Evolutionary conservation across 164 flowering plant genomes (phyloP).

Genomic region (Echeveria elegans): DNA sequence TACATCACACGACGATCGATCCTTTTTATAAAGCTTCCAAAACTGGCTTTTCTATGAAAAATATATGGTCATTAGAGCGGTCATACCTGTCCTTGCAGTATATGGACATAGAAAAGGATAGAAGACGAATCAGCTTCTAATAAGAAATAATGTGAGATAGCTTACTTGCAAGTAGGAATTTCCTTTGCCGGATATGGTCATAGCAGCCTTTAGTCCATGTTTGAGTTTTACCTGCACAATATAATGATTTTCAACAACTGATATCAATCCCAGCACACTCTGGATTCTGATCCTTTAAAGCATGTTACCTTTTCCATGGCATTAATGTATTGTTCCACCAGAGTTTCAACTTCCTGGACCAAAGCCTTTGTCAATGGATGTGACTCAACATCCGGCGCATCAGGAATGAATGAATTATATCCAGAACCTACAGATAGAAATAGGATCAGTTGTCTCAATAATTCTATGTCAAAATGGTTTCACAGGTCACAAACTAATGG

Average conservation of each 20-base stretch:
- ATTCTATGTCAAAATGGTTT: not conserved
- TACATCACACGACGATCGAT: slow-evolving; percentile 50
- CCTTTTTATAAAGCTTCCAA: slow-evolving; percentile 90
- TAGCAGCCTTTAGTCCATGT: slow-evolving; percentile 86
- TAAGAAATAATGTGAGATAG: not conserved
- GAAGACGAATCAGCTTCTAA: not conserved
- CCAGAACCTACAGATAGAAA: slow-evolving; percentile 43
- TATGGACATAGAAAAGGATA: not conserved
- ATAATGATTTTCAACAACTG: not conserved
- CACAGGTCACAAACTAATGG: not conserved
- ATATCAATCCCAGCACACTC: not conserved
- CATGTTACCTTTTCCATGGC: slow-evolving; percentile 84
- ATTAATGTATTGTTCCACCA: slow-evolving; percentile 69
- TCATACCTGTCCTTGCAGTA: not conserved
- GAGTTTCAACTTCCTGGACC: slow-evolving; percentile 53
- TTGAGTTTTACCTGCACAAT: slow-evolving; percentile 71
- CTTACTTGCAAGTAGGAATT: slow-evolving; percentile 89
- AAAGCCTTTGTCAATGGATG: slow-evolving; percentile 49
- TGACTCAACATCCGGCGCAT: slow-evolving; percentile 57
- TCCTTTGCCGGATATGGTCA: slow-evolving; percentile 86
- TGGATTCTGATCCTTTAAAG: not conserved
- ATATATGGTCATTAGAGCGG: not conserved
- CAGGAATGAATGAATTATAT: slow-evolving; percentile 73
- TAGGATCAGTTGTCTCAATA: not conserved
- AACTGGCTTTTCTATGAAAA: slow-evolving; percentile 62